Base-by-base conservation (phyloP, 352 stramenopile species). In the Phytopythium montanum region DNA sequence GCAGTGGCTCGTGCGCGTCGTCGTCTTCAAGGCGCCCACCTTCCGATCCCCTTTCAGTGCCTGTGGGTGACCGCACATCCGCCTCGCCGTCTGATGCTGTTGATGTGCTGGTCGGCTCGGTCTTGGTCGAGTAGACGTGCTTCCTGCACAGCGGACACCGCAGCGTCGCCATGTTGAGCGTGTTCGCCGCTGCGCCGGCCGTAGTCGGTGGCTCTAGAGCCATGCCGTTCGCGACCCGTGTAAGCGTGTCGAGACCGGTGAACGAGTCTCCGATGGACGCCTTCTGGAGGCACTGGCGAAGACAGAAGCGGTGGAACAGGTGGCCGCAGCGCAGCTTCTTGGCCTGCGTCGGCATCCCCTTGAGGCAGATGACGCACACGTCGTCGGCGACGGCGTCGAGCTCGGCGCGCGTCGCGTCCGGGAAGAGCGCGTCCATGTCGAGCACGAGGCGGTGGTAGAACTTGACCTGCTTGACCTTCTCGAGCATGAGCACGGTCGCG, bases 361-460 rank as follows among this genome's bases (percentile, higher is more conserved):
- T 88, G 23, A 92, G 65, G 57, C 83, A 92, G 41, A 92, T 92
- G 31, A 87, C 83, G 56, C 83, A 92, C 19, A 92, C 80, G n/a
- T 92, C 83, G 46, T 92, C 83, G 0, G 72, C 69, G 0, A 88
- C 77, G 2, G 71, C 74, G 6, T 73, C 68, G 0, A 92, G 69
- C 46, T 92, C 83, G 1, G 79, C 68, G 10, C 50, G 39, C 3
- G 75, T 79, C 16, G 83, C 83, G 46, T 90, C 69, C 0, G 75
- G 75, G 26, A 92, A 92, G 21, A 82, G 41, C 8, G 75, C 62
- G 45, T 92, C 83, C 25, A 92, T 63, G 26, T 90, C 83, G 23
- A 90, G 49, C n/a, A 87, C 80, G 26, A 90, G 73, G 51, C 82
- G 75, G 25, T 90, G 76, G 57, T 90, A 90, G 25, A 83, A 54